phyloP scores from a whole-genome alignment of 768 basidiomycete genomes.

The Suillus ampliporus region DNA sequence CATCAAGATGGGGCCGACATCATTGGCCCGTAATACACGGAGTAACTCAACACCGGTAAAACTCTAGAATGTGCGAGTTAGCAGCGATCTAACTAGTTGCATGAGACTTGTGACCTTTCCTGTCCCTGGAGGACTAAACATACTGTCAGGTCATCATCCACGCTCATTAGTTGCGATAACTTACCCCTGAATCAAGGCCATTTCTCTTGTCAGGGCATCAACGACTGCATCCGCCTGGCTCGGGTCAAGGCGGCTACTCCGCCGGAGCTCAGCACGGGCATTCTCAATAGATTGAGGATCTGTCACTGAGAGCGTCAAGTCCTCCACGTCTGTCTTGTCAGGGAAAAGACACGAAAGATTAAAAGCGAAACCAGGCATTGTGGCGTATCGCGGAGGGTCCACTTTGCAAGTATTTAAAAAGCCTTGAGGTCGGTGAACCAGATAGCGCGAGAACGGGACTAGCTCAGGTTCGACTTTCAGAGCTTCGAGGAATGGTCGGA shows the following conservation, averaged over 20 bases:
- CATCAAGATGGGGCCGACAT: conserved; percentile 58
- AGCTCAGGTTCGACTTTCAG: conserved; percentile 61
- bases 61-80: conserved; percentile 44
- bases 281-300: conserved; percentile 49
- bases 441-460: conserved; percentile 59
- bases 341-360: conserved; percentile 61
- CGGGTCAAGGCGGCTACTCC: conserved; percentile 62
- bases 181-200: conserved; percentile 77
- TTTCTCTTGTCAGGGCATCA: conserved; percentile 60
- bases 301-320: conserved; percentile 47
- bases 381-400: conserved; percentile 59
- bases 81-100: neutral
- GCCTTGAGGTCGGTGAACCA: conserved; percentile 49
- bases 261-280: conserved; percentile 53
- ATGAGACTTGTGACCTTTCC: conserved; percentile 58
- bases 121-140: conserved; percentile 71
- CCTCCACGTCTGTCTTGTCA: conserved; percentile 41
- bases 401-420: conserved; percentile 44
- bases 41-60: conserved; percentile 74
- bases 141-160: neutral
- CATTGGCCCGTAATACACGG: conserved; percentile 61
- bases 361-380: conserved; percentile 58
- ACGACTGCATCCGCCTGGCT: conserved; percentile 77
- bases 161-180: conserved; percentile 12
- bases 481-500: conserved; percentile 70